Conservation (phyloP, 2,329 filamentous ascomycete species). For the Aspergillus oerlinghausenensis region DNA sequence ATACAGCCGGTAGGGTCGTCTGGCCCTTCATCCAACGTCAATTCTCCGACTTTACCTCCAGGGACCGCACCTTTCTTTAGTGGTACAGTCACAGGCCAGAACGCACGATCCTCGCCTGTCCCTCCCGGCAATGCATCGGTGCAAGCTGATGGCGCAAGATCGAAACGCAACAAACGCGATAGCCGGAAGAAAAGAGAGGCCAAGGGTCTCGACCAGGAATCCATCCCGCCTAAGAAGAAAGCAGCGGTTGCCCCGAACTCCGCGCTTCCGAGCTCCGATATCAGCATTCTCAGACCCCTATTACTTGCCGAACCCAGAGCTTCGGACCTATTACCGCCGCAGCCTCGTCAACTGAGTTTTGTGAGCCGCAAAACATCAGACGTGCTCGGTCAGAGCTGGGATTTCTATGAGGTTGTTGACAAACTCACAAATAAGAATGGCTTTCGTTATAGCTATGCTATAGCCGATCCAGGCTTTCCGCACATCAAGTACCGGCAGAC, state of each 20-base stretch:
- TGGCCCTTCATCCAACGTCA: conserved; percentile 33
- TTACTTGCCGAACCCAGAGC: conserved; percentile 36
- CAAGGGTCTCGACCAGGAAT: conserved; percentile 38
- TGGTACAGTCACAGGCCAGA: conserved; percentile 25
- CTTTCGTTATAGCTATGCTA: conserved; percentile 86
- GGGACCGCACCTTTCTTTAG: conserved; percentile 25
- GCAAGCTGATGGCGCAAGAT: conserved; percentile 27
- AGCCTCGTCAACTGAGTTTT: conserved; percentile 37
- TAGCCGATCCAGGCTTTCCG: conserved; percentile 81
- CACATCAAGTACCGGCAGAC: conserved; percentile 89
- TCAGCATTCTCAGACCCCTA: conserved; percentile 38
- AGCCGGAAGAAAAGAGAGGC: conserved; percentile 42
- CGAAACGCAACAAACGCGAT: conserved; percentile 41
- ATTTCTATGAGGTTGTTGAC: conserved; percentile 42
- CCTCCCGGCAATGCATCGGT: conserved; percentile 25
- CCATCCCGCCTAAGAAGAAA: conserved; percentile 33
- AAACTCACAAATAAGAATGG: conserved; percentile 62
- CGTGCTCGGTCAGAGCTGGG: conserved; percentile 32
- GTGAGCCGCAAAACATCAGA: conserved; percentile 33
- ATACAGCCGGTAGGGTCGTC: conserved; percentile 30
- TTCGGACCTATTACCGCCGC: conserved; percentile 36
- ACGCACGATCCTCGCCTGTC: conserved; percentile 31
- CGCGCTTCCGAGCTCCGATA: conserved; percentile 34
- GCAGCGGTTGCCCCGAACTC: conserved; percentile 24
- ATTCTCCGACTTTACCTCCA: conserved; percentile 30